phyloP scores from a whole-genome alignment of 2,329 filamentous ascomycete species.

The Colletotrichum coccodes region DNA sequence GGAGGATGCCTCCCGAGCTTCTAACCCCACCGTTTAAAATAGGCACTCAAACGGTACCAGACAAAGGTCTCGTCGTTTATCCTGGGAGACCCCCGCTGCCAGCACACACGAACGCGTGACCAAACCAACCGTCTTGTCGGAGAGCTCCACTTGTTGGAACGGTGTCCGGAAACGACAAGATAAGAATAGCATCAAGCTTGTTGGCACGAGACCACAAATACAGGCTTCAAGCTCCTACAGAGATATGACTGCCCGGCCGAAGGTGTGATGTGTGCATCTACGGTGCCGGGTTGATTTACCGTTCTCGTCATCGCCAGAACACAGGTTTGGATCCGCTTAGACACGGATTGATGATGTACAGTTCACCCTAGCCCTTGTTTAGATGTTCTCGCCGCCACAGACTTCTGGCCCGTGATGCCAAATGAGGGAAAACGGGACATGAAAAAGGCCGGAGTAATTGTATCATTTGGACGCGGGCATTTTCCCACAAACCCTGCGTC shows the following conservation, averaged over 20 bases:
- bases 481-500: background rate
- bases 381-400: too few relatives aligned
- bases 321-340: background rate
- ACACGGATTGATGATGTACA: background rate
- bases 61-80: background rate
- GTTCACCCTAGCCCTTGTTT: background rate
- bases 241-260: background rate
- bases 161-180: background rate
- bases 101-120: background rate
- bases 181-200: background rate
- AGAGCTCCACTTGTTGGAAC: too few relatives aligned
- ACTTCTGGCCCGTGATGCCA: background rate
- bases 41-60: background rate
- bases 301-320: too few relatives aligned
- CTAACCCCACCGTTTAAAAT: conserved; percentile 10
- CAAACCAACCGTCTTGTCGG: background rate
- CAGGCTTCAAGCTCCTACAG: background rate
- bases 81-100: background rate
- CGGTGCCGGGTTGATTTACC: background rate
- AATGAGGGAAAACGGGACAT: background rate
- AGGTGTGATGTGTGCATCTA: conserved; percentile 4
- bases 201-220: conserved; percentile 6
- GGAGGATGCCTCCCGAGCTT: conserved; percentile 27
- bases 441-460: background rate
- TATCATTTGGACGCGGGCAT: background rate